Percentiles rank a stretch among this genome's conserved stretches.
Evolutionary conservation across 805 yeast genomes (phyloP).

Genomic region (Wickerhamomyces queroliae): DNA sequence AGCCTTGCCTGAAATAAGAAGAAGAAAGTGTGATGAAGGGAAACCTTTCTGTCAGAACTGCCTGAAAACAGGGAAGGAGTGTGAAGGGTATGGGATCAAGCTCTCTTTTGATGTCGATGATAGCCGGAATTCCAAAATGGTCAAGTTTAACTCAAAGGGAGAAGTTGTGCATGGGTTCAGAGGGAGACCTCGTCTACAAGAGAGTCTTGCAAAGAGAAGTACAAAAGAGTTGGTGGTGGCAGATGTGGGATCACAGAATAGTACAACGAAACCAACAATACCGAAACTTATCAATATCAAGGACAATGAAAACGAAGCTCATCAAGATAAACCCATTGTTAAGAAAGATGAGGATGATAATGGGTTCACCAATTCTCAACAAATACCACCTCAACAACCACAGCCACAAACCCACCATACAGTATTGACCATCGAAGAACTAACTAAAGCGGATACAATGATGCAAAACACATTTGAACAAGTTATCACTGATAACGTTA

Average conservation of each 20-base stretch:
- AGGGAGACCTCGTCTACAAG: slow-evolving; percentile 35
- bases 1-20: slow-evolving; percentile 22
- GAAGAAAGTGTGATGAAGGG: slow-evolving; percentile 51
- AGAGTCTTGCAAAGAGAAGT: slow-evolving; percentile 24
- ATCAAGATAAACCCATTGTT: too few relatives aligned
- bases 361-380: too few relatives aligned
- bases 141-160: slow-evolving; percentile 26
- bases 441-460: neutral
- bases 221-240: neutral
- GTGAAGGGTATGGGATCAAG: slow-evolving; percentile 46
- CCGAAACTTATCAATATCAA: neutral
- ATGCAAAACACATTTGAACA: neutral
- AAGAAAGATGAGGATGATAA: neutral
- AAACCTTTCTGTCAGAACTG: slow-evolving; percentile 49
- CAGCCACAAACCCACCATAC: neutral
- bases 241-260: neutral
- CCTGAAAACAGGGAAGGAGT: slow-evolving; percentile 32
- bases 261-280: neutral
- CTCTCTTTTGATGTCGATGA: slow-evolving; percentile 48
- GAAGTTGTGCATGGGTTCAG: slow-evolving; percentile 34
- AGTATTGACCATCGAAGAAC: neutral
- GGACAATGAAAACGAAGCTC: too few relatives aligned
- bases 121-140: slow-evolving; percentile 25
- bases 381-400: too few relatives aligned
- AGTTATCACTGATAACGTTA: slow-evolving; percentile 1